phyloP scores from a whole-genome alignment of 768 basidiomycete genomes.

The Lactifluus volemus region DNA sequence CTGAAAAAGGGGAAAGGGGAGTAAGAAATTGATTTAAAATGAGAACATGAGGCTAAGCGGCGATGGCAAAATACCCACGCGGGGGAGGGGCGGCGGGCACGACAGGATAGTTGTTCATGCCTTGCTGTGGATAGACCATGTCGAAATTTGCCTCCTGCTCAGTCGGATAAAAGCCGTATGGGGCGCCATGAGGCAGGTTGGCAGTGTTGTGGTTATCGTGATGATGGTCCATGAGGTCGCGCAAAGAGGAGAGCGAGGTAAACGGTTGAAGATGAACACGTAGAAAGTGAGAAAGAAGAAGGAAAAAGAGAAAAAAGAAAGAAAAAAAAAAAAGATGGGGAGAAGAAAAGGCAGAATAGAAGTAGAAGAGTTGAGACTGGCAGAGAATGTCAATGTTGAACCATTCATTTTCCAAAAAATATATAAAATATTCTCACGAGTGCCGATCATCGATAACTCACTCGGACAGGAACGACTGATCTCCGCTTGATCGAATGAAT shows the following conservation, averaged over 20 bases:
- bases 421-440: not conserved
- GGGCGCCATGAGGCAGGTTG: constrained; percentile 23
- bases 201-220: constrained; percentile 23
- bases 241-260: constrained; percentile 18
- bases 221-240: constrained; percentile 27
- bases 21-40: constrained; percentile 37
- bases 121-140: constrained; percentile 38
- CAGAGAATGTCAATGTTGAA: too few relatives aligned
- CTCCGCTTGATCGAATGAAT: not conserved
- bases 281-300: constrained; percentile 27
- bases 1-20: constrained; percentile 46
- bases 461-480: constrained; percentile 1
- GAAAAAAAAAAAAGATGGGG: constrained; percentile 20
- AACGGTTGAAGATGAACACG: constrained; percentile 13
- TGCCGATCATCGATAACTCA: not conserved
- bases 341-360: constrained; percentile 25
- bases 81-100: constrained; percentile 48
- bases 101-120: constrained; percentile 45
- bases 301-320: constrained; percentile 26
- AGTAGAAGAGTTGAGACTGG: not conserved
- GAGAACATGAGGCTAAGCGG: constrained; percentile 47
- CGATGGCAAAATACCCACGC: constrained; percentile 52
- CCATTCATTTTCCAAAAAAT: too few relatives aligned
- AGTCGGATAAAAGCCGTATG: constrained; percentile 29
- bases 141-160: constrained; percentile 27